Evolutionary conservation across 257 asterid genomes (phyloP).

Genomic region (Henckelia pumila): DNA sequence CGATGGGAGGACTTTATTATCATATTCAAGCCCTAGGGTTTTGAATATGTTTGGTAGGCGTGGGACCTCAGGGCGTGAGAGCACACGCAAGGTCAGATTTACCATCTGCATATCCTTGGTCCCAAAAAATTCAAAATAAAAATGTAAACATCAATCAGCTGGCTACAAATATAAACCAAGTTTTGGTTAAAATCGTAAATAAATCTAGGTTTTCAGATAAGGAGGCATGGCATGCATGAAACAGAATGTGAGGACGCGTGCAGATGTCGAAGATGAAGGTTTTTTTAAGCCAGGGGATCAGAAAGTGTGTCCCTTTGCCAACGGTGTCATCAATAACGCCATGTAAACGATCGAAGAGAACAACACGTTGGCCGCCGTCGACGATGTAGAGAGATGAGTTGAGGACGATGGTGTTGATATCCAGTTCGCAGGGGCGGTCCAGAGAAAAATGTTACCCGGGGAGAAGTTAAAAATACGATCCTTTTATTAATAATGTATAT

Average conservation of each 20-base stretch:
- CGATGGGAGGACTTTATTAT: constrained; percentile 91
- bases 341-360: constrained; percentile 84
- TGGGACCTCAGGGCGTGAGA: constrained; percentile 74
- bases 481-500: too few species aligned
- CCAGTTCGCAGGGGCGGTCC: too few species aligned
- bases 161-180: too few species aligned
- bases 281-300: constrained; percentile 89
- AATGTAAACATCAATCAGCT: not conserved
- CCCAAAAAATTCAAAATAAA: constrained; percentile 35
- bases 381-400: constrained; percentile 82
- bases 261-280: constrained; percentile 90
- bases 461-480: too few species aligned
- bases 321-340: constrained; percentile 73
- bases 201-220: not conserved
- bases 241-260: constrained; percentile 81
- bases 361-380: constrained; percentile 96
- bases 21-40: constrained; percentile 87
- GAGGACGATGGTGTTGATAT: constrained; percentile 53
- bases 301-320: constrained; percentile 89
- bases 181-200: not conserved
- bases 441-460: too few species aligned
- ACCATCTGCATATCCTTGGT: constrained; percentile 99
- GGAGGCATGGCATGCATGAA: constrained; percentile 55
- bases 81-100: constrained; percentile 83
- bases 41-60: constrained; percentile 72